These are phyloP conservation scores for Boeremia exigua DNA, from an alignment of 2,329 filamentous ascomycete species.

Conservation along the genomic window DNA sequence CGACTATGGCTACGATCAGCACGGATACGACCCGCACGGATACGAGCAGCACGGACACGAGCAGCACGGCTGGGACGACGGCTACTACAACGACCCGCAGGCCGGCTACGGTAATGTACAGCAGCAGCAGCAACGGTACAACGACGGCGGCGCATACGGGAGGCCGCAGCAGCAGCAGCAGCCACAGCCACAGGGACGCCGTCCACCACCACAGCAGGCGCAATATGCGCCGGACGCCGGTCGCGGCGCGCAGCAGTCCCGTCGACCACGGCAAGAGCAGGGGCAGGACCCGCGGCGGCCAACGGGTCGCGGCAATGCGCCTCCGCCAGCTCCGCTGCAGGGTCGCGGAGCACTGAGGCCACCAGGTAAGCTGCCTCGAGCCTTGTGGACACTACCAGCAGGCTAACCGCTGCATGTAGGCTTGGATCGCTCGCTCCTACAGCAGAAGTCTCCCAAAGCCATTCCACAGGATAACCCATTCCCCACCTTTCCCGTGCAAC, in stretches of 20 bases:
- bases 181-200: constrained; percentile 8
- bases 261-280: constrained; percentile 31
- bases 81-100: constrained; percentile 41
- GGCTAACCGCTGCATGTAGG: constrained; percentile 24
- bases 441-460: constrained; percentile 34
- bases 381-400: not conserved
- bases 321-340: constrained; percentile 28
- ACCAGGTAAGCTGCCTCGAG: constrained; percentile 31
- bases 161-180: constrained; percentile 15
- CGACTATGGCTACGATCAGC: constrained; percentile 44
- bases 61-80: constrained; percentile 40
- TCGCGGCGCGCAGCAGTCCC: constrained; percentile 34
- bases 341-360: constrained; percentile 34
- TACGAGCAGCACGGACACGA: constrained; percentile 42
- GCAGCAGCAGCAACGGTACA: constrained; percentile 30
- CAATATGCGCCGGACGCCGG: constrained; percentile 37
- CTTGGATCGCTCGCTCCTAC: constrained; percentile 38
- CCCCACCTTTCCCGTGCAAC: constrained; percentile 52
- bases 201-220: constrained; percentile 27
- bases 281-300: constrained; percentile 38
- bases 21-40: constrained; percentile 37
- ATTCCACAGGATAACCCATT: constrained; percentile 56
- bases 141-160: constrained; percentile 30
- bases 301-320: constrained; percentile 32
- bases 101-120: constrained; percentile 34